These are phyloP conservation scores for Orbilia javanica DNA, from an alignment of 2,329 filamentous ascomycete genomes.

Conservation along the genomic window DNA sequence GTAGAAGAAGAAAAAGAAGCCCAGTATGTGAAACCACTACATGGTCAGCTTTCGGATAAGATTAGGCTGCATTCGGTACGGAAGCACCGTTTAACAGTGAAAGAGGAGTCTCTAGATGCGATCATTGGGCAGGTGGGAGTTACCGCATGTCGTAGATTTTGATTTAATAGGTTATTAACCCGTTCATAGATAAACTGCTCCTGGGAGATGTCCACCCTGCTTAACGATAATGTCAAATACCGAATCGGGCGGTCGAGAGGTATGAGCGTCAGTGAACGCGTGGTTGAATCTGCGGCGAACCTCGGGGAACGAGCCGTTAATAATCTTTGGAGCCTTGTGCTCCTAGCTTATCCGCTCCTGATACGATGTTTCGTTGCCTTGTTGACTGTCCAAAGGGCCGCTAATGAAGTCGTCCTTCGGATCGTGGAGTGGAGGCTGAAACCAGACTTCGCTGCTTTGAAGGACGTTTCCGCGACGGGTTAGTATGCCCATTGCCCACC, in stretches of 20 bases:
- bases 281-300: conserved; percentile 89
- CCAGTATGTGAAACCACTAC: conserved; percentile 37
- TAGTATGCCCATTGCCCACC: conserved; percentile 39
- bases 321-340: conserved; percentile 60
- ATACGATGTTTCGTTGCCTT: conserved; percentile 76
- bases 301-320: conserved; percentile 73
- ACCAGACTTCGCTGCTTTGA: conserved; percentile 84
- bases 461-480: conserved; percentile 89
- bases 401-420: conserved; percentile 81
- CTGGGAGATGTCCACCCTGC: conserved; percentile 83
- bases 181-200: conserved; percentile 96
- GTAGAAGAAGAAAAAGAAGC: conserved; percentile 54
- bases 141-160: not conserved
- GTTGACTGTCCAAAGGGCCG: conserved; percentile 81
- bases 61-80: conserved; percentile 87
- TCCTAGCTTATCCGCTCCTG: conserved; percentile 60
- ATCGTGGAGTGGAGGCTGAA: conserved; percentile 87
- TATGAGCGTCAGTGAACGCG: conserved; percentile 91
- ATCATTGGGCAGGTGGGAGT: conserved; percentile 68
- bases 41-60: conserved; percentile 72
- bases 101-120: conserved; percentile 82
- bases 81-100: conserved; percentile 79
- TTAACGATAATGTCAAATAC: conserved; percentile 90
- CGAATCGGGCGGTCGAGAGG: conserved; percentile 82
- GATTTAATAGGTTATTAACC: conserved; percentile 60